Conservation (phyloP, 805 yeast genomes). For the Hanseniaspora jakobsenii region DNA sequence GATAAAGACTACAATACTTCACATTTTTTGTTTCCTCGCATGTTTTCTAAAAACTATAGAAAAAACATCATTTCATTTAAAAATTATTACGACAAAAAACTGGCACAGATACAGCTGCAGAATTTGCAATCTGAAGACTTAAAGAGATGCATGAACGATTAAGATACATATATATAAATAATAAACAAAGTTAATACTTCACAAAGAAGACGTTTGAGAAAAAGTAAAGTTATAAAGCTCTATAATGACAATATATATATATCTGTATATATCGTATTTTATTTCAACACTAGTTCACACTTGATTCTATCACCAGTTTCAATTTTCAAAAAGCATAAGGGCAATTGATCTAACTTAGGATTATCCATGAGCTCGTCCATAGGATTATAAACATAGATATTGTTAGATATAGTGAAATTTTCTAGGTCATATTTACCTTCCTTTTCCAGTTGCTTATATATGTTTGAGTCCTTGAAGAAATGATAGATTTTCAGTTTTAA, state of each 20-base stretch:
- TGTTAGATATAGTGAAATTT: slow-evolving; percentile 25
- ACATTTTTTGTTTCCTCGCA: too few relatives aligned
- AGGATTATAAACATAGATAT: slow-evolving; percentile 30
- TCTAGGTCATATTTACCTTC: slow-evolving; percentile 17
- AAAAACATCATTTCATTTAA: too few relatives aligned
- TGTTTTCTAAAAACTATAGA: too few relatives aligned
- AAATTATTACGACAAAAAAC: too few relatives aligned
- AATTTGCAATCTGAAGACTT: too few relatives aligned
- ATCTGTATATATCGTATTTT: neutral
- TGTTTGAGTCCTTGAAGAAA: slow-evolving; percentile 38
- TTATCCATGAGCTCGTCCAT: slow-evolving; percentile 24
- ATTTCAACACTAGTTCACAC: slow-evolving; percentile 27
- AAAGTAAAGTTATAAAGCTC: neutral
- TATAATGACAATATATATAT: neutral
- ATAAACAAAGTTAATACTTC: too few relatives aligned
- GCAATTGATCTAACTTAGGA: slow-evolving; percentile 32
- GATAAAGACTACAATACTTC: too few relatives aligned
- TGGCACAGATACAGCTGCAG: too few relatives aligned
- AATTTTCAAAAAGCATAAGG: slow-evolving; percentile 40
- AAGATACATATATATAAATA: too few relatives aligned
- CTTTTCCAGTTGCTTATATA: slow-evolving; percentile 23
- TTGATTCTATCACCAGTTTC: slow-evolving; percentile 40
- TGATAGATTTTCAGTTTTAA: slow-evolving; percentile 46
- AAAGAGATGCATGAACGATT: too few relatives aligned
- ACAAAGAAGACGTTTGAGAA: too few relatives aligned